Base-by-base conservation (phyloP, 768 basidiomycete species). In the Mycena capillaripes region DNA sequence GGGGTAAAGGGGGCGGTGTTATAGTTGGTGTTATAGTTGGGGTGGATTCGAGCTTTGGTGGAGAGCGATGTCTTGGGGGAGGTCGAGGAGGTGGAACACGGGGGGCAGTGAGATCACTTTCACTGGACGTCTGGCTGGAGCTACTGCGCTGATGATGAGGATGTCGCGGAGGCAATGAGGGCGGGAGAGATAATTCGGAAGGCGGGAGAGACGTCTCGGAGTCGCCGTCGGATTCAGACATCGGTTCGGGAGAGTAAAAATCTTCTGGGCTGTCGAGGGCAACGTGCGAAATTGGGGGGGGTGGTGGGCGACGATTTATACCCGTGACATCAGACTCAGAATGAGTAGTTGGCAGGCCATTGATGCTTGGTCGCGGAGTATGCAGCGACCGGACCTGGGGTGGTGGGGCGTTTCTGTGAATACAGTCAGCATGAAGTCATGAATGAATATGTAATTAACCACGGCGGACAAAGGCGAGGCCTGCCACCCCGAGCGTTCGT, bases 1-100 rank as follows among this genome's bases (percentile, higher is more conserved):
- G 74, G 19, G 89, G 89, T 30, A 88, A 81, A 11, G 88, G 88
- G 11, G 90, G 86, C n/a, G n/a, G n/a, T 25, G 86, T 46, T 42
- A 42, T 14, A 42, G 40, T 19, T 16, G 36, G 85, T 30, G 81
- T 72, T 21, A 71, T 55, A 67, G 75, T 14, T 72, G 79, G 64
- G 71, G 78, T 72, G 58, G 78, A 61, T 70, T 79, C 73, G 25
- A 69, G 62, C 19, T 68, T 73, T 56, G 73, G 63, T n/a, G 71
- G 69, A 38, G 73, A 79, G 40, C 77, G 79, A 30, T 81, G 79
- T 56, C 84, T 77, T 12, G 84, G 85, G 29, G 85, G 84, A 36
- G 85, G 83, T 10, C 81, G 79, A 23, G 80, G 81, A 52, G 79
- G 81, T 25, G 79, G 81, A 50, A 60, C 68, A 34, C 44, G 81